Evolutionary conservation across 1,284 basidiomycete genomes (phyloP), one percentile per base, ranked within the genome.

Genomic region (Apiotrichum gracile): DNA sequence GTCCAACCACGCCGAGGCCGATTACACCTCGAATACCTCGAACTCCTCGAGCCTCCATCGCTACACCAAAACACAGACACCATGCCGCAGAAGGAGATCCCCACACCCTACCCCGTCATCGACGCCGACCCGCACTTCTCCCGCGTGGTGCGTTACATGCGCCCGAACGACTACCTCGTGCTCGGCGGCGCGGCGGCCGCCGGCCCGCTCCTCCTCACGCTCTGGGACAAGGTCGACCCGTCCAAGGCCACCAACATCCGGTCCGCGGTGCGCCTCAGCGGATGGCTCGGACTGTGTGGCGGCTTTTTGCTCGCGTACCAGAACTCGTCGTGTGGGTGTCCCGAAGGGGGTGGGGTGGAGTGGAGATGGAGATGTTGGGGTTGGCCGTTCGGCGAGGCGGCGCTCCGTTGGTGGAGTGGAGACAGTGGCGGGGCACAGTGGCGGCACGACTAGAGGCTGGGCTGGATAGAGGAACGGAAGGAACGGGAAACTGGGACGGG

Each of bases 271-370:
- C 78, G 69, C 62, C 77, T 72, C 64, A 81, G 63, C 68, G 80
- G 64, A 48, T 86, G 68, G 75, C 86, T 76, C 81, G 94, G 71
- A 79, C 88, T 80, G 65, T 66, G 83, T 49, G 93, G 88, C 35
- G 94, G 94, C 9, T 98, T 97, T 82, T 73, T 97, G 65, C 76
- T 94, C 52, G 91, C 94, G 19, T 97, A 97, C 78, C 91, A 96
- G 76, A 81, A 85, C 51, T 91, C 88, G 37, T 86, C 85, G 64
- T 80, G 90, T 91, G 69, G 73, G 88, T 80, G 12, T 39, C 49
- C 24, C n/a, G n/a, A n/a, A n/a, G n/a, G n/a, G n/a, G n/a, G n/a
- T n/a, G n/a, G n/a, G n/a, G n/a, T n/a, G n/a, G n/a, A n/a, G n/a
- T n/a, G n/a, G n/a, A n/a, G n/a, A n/a, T n/a, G n/a, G n/a, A n/a